A percentile compares a stretch with the other conserved stretches of the same genome.
phyloP scores from a whole-genome alignment of 257 asterid genomes.

The Capsicum rhomboideum region DNA sequence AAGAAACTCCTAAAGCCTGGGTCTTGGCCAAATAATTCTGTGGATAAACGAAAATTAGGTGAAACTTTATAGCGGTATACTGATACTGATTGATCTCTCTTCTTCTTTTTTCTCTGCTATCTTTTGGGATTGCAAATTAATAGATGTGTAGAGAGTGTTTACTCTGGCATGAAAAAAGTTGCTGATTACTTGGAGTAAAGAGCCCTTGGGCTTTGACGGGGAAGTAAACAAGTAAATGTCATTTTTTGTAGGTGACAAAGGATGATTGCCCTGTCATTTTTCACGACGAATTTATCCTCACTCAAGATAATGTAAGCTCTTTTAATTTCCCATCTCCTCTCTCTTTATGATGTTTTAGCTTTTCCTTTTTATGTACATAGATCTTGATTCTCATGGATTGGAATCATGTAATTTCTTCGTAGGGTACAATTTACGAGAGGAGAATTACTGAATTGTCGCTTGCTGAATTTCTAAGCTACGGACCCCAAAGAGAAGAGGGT shows the following conservation, averaged over 20 bases:
- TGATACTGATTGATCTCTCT: conserved; percentile 32
- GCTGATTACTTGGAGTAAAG: conserved; percentile 24
- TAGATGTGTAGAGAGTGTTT: conserved; percentile 3
- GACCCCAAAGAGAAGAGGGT: conserved; percentile 56
- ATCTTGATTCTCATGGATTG: background rate
- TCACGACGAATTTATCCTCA: conserved; percentile 86
- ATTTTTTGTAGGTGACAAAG: conserved; percentile 73
- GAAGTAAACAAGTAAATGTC: conserved; percentile 32
- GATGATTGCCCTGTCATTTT: conserved; percentile 89
- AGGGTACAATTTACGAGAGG: conserved; percentile 65
- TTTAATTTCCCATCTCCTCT: background rate
- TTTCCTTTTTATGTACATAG: background rate
- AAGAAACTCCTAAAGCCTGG: background rate
- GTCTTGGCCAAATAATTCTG: background rate
- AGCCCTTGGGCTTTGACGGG: conserved; percentile 27
- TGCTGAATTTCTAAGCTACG: conserved; percentile 68
- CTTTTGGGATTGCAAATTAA: conserved; percentile 7
- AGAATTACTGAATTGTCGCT: conserved; percentile 69
- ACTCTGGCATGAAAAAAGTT: conserved; percentile 33
- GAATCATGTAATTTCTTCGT: background rate
- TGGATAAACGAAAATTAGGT: background rate
- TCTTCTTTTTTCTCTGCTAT: background rate
- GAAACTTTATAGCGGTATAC: background rate
- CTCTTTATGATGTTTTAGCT: no score
- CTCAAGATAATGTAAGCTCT: conserved; percentile 54